Base-by-base conservation (phyloP, 2,329 filamentous ascomycete genomes). In the Ustulina deusta region DNA sequence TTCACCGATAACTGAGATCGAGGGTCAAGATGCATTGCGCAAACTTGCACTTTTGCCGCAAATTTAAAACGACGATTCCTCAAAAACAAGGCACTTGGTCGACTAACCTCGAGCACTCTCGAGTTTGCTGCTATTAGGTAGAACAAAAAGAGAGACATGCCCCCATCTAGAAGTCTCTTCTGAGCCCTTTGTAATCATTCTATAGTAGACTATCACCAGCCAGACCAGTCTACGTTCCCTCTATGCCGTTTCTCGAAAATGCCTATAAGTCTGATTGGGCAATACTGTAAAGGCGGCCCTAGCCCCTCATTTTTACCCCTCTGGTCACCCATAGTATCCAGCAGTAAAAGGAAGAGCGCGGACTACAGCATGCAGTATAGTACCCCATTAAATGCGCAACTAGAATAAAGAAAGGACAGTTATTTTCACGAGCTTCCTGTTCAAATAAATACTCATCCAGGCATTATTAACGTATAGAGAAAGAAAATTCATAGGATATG, bases 131-230 rank as follows among this genome's bases (percentile, higher is more conserved):
- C 42, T 20, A 60, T 40, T 17, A 9, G 20, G 13, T 5, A 32
- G 9, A 10, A 40, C 36, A 60, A 36, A 42, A 42, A 56, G 29
- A n/a, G 29, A 57, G 4, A 63, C 44, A 27, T 36, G 10, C 51
- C 29, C 59, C 48, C 9, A 27, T 61, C 60, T 46, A 49, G 55
- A 69, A 61, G 34, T 66, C 63, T 34, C n/a, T 46, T 38, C 22
- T 13, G n/a, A 38, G 13, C 27, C 27, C 38, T 59, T 32, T 38
- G 44, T 42, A 22, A 9, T 4, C 6, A 44, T 54, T 54, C 36
- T 25, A 20, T 44, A 7, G 9, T 32, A 22, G 54, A 44, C 51
- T 38, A 49, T 42, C n/a, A 22, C 7, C 22, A 36, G 38, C 48
- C 1, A 20, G 20, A 20, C 17, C 17, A 25, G 1, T 22, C 27